Evolutionary conservation across 2,329 filamentous ascomycete genomes (phyloP).

Genomic region (Fusarium sp.): DNA sequence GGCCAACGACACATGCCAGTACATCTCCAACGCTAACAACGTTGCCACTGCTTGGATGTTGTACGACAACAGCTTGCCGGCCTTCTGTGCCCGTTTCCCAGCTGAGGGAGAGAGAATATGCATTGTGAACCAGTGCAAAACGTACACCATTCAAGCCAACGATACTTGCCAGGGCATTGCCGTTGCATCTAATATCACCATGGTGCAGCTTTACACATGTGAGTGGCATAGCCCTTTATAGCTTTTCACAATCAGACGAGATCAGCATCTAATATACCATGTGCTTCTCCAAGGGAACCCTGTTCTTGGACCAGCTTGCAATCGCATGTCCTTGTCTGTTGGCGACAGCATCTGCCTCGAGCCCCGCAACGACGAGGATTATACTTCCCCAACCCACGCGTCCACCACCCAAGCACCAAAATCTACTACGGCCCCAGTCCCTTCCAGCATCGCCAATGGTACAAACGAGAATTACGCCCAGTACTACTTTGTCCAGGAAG

Average conservation of each 20-base stretch:
- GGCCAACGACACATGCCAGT: slow-evolving; percentile 9
- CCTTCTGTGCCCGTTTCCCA: slow-evolving; percentile 3
- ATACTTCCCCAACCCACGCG: background rate
- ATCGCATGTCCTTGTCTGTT: slow-evolving; percentile 2
- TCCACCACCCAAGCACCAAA: background rate
- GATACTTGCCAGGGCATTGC: slow-evolving; percentile 9
- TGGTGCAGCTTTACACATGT: slow-evolving; percentile 1
- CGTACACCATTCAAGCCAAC: slow-evolving; percentile 2
- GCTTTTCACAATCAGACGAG: background rate
- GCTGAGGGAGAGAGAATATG: background rate
- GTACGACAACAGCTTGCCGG: slow-evolving; percentile 12
- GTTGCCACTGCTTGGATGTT: slow-evolving; percentile 18
- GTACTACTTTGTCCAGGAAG: slow-evolving; percentile 44
- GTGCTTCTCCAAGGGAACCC: background rate
- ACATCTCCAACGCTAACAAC: slow-evolving; percentile 7
- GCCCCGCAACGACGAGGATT: slow-evolving; percentile 4
- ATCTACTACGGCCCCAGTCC: slow-evolving; percentile 13
- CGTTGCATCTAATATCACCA: background rate
- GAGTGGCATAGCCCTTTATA: background rate
- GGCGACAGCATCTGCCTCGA: slow-evolving; percentile 16
- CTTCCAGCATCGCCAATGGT: slow-evolving; percentile 26
- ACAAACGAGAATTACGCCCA: slow-evolving; percentile 1
- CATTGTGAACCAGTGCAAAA: slow-evolving; percentile 12
- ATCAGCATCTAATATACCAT: background rate
- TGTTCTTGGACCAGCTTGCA: background rate